Evolutionary conservation across 345 rosid genomes (phyloP).

Genomic region (Brassica cretica): DNA sequence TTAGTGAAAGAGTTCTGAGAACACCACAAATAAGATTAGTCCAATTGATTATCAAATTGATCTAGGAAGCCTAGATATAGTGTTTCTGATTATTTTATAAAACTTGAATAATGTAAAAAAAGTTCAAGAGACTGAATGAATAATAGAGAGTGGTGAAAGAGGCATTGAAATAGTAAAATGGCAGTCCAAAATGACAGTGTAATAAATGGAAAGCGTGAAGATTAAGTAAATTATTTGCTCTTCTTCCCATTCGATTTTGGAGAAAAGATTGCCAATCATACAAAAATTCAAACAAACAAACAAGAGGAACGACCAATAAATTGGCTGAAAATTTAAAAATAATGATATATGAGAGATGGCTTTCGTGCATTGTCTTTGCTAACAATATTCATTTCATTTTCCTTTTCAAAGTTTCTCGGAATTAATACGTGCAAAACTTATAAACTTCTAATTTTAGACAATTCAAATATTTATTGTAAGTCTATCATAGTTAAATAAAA

Average conservation of each 20-base stretch:
- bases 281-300: not conserved
- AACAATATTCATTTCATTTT: not conserved
- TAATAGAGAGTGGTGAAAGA: constrained; percentile 30
- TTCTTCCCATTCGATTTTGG: constrained; percentile 30
- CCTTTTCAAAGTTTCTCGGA: not conserved
- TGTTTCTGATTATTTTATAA: not conserved
- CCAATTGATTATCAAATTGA: constrained; percentile 9
- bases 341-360: not conserved
- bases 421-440: not conserved
- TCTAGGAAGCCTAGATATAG: constrained; percentile 13
- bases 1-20: not conserved
- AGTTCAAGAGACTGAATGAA: constrained; percentile 15
- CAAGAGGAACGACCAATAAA: not conserved
- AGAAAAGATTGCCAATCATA: constrained; percentile 3
- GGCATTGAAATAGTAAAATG: constrained; percentile 39
- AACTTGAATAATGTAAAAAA: not conserved
- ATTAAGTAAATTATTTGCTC: constrained; percentile 41
- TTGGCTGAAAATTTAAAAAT: not conserved
- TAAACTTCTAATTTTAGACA: not conserved
- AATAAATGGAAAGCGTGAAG: constrained; percentile 41
- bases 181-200: constrained; percentile 32
- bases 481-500: not conserved
- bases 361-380: not conserved
- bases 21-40: not conserved
- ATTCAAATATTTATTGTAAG: not conserved